These are phyloP conservation scores for Boletus holoroseus DNA, from an alignment of 1,284 basidiomycete genomes.

Conservation along the genomic window DNA sequence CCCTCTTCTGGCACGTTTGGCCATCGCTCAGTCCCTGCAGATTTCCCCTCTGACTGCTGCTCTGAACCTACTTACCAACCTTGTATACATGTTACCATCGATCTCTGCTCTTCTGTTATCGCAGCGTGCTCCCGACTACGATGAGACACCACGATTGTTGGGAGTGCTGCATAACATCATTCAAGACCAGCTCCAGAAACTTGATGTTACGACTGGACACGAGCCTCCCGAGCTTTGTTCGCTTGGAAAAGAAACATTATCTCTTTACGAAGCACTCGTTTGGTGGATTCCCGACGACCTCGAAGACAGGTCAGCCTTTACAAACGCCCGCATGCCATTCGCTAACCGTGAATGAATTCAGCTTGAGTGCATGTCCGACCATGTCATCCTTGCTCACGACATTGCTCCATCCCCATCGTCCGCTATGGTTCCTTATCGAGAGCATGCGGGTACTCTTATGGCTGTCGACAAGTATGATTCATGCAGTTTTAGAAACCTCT, in stretches of 20 bases:
- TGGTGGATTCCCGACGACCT: conserved; percentile 44
- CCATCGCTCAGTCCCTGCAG: conserved; percentile 32
- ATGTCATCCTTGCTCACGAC: conserved; percentile 40
- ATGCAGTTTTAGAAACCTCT: conserved; percentile 16
- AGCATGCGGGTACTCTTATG: conserved; percentile 47
- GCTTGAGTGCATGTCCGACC: conserved; percentile 39
- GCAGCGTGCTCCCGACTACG: conserved; percentile 16
- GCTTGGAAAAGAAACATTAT: conserved; percentile 41
- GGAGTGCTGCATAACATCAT: conserved; percentile 41
- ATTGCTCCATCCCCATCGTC: conserved; percentile 48
- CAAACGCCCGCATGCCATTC: background rate
- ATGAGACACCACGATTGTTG: conserved; percentile 36
- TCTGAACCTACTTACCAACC: conserved; percentile 46
- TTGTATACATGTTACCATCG: conserved; percentile 47
- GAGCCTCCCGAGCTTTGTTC: conserved; percentile 21
- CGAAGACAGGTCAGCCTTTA: conserved; percentile 37
- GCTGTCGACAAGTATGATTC: conserved; percentile 51
- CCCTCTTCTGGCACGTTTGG: conserved; percentile 1
- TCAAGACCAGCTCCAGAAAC: conserved; percentile 35
- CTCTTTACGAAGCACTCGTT: conserved; percentile 50
- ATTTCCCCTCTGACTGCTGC: conserved; percentile 44
- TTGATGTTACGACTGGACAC: conserved; percentile 23
- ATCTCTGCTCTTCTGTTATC: conserved; percentile 42
- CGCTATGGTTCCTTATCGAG: conserved; percentile 45
- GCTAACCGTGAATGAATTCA: conserved; percentile 20